Conservation (phyloP, 2,329 filamentous ascomycete genomes). For the Colletotrichum eleusines region DNA sequence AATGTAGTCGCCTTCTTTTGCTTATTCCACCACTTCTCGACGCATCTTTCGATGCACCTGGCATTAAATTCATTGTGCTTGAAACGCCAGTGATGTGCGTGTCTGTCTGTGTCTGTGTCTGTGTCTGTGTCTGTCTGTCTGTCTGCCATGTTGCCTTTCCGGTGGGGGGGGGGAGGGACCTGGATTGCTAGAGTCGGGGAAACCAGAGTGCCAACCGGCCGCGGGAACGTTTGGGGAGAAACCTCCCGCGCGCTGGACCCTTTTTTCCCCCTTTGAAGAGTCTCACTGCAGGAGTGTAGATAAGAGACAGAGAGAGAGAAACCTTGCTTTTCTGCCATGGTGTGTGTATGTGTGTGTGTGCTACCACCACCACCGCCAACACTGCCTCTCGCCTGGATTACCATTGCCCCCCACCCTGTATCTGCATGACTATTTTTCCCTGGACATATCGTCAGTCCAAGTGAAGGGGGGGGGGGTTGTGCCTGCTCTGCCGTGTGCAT, state of each 20-base stretch:
- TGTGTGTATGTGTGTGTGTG: too few species aligned
- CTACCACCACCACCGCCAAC: too few species aligned
- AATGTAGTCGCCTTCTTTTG: neutral
- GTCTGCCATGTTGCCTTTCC: neutral
- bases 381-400: too few species aligned
- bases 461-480: neutral
- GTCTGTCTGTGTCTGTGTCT: neutral
- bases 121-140: neutral
- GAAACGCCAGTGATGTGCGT: neutral
- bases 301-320: neutral
- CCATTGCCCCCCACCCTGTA: neutral
- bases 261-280: neutral
- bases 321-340: neutral
- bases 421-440: neutral
- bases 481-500: neutral
- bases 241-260: neutral
- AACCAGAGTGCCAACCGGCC: neutral
- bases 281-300: neutral
- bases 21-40: neutral
- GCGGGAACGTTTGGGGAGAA: neutral
- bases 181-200: neutral
- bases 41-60: neutral
- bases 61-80: neutral
- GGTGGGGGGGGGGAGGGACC: neutral
- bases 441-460: neutral